These are phyloP conservation scores for Arabidopsis lyrata DNA, from an alignment of 441 rosid genomes.

Conservation along the genomic window DNA sequence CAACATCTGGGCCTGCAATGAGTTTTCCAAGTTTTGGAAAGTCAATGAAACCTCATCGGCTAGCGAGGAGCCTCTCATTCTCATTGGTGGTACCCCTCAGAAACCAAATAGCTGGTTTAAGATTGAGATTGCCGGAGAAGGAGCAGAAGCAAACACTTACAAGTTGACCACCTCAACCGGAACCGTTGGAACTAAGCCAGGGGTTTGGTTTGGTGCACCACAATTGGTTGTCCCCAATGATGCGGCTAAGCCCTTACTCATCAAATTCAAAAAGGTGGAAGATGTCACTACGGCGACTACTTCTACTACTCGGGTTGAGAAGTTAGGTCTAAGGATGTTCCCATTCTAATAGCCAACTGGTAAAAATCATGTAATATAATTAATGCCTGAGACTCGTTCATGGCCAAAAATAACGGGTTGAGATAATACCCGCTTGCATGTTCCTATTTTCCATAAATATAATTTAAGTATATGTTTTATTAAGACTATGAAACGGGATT, in stretches of 20 bases:
- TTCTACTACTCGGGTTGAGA: conserved; percentile 12
- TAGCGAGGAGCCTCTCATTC: background rate
- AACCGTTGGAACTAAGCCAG: background rate
- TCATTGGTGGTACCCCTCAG: background rate
- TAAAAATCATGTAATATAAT: conserved; percentile 11
- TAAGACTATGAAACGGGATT: no score
- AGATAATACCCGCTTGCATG: background rate
- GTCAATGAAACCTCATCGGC: background rate
- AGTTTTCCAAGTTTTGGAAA: conserved; percentile 20
- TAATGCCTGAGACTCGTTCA: conserved; percentile 6
- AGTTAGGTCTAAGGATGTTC: conserved; percentile 34
- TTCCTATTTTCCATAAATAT: background rate
- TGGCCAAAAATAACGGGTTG: conserved; percentile 3
- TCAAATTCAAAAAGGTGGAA: background rate
- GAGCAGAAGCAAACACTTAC: conserved; percentile 19
- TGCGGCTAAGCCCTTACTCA: background rate
- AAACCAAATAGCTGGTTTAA: background rate
- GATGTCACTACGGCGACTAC: background rate
- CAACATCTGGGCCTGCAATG: background rate
- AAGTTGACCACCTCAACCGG: background rate
- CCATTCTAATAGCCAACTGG: conserved; percentile 23
- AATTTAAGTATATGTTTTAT: no score
- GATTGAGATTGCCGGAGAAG: conserved; percentile 4
- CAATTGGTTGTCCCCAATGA: conserved; percentile 11
- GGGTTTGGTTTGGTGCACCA: background rate